Evolutionary conservation across 441 rosid genomes (phyloP).

Genomic region (Corymbia calophylla): DNA sequence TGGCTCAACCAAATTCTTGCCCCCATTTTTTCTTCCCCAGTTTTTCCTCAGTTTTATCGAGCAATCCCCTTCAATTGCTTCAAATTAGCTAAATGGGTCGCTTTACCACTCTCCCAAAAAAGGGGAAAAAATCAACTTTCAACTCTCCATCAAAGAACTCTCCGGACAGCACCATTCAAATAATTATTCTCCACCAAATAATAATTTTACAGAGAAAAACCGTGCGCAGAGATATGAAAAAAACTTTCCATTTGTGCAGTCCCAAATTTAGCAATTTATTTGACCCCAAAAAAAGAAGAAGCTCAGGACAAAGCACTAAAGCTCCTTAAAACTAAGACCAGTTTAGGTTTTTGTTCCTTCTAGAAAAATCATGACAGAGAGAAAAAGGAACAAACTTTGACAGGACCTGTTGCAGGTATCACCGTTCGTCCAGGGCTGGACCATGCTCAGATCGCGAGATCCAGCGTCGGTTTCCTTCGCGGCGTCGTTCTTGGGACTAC

Average conservation of each 20-base stretch:
- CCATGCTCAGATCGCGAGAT: constrained; percentile 5
- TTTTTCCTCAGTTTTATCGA: background rate
- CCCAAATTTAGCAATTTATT: background rate
- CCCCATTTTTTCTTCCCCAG: background rate
- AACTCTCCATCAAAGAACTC: background rate
- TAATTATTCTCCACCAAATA: background rate
- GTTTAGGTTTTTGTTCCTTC: background rate
- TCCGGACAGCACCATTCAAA: background rate
- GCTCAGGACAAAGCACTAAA: background rate
- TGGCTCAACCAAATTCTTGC: background rate
- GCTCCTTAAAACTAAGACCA: background rate
- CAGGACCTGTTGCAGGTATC: background rate
- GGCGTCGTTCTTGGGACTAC: background rate
- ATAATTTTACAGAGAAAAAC: background rate
- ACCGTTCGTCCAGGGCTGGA: constrained; percentile 2
- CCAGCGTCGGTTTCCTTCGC: background rate
- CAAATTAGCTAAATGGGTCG: background rate
- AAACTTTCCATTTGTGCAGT: background rate
- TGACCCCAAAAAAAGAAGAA: background rate
- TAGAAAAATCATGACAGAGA: background rate
- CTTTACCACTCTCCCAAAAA: background rate
- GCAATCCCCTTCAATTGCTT: background rate
- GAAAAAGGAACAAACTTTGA: background rate
- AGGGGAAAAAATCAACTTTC: background rate
- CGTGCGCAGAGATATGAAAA: background rate